Evolutionary conservation across 345 rosid species (phyloP).

Genomic region (Gossypium thurberi): DNA sequence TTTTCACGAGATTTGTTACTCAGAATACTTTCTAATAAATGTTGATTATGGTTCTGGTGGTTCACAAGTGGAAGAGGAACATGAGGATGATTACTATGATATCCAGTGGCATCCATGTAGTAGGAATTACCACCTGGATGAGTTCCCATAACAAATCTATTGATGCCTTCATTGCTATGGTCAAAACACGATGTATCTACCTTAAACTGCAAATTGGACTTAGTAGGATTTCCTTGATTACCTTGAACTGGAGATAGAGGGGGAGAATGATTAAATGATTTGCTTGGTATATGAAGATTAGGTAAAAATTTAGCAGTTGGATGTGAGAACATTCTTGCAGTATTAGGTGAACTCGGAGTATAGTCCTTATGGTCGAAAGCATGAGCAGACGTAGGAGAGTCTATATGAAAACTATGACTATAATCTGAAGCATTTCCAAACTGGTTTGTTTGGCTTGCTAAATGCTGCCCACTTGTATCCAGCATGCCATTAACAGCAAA

Average conservation of each 20-base stretch:
- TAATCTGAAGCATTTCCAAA: constrained; percentile 44
- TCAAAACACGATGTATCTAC: constrained; percentile 16
- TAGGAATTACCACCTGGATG: constrained; percentile 24
- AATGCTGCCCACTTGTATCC: constrained; percentile 42
- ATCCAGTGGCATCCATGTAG: constrained; percentile 25
- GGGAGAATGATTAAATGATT: constrained; percentile 32
- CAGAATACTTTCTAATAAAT: constrained; percentile 24
- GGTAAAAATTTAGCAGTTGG: constrained; percentile 30
- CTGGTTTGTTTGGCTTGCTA: constrained; percentile 41
- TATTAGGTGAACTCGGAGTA: constrained; percentile 30
- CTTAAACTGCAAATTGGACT: constrained; percentile 14
- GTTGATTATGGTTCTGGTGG: constrained; percentile 32
- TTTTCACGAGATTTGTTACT: constrained; percentile 24
- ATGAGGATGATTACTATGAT: constrained; percentile 30
- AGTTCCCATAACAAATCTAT: constrained; percentile 20
- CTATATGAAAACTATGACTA: constrained; percentile 37
- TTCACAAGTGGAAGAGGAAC: constrained; percentile 24
- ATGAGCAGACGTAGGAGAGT: constrained; percentile 39
- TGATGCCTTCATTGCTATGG: constrained; percentile 19
- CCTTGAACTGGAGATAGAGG: constrained; percentile 40
- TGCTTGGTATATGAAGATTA: constrained; percentile 24
- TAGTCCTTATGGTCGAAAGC: constrained; percentile 41
- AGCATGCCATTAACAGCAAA: constrained; percentile 64
- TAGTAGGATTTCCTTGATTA: constrained; percentile 27
- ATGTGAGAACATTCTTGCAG: constrained; percentile 25